Evolutionary conservation across 805 yeast species (phyloP).

Genomic region (Yarrowia bubula): DNA sequence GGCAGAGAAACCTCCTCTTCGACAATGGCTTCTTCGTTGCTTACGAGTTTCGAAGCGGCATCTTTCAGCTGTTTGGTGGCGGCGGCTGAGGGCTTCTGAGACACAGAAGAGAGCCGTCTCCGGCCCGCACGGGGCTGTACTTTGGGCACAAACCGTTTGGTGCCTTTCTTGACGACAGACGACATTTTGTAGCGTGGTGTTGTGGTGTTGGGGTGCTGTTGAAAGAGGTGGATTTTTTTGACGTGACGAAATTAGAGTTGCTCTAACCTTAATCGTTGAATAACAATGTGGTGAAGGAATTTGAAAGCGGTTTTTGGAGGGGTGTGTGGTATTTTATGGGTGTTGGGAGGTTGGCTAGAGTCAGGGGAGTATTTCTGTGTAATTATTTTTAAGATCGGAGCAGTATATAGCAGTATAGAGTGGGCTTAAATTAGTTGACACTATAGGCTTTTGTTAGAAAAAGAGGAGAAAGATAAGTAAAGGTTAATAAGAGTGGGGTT

Average conservation of each 20-base stretch:
- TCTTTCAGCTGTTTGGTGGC: slow-evolving; percentile 9
- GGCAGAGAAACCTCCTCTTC: slow-evolving; percentile 17
- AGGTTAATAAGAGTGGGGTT: too few relatives aligned
- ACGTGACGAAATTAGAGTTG: not conserved
- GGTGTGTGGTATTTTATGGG: not conserved
- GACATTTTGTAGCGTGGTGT: slow-evolving; percentile 11
- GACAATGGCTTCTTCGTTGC: slow-evolving; percentile 12
- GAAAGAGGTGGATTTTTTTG: not conserved
- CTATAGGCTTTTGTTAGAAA: too few relatives aligned
- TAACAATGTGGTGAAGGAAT: too few relatives aligned
- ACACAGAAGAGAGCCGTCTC: slow-evolving; percentile 3
- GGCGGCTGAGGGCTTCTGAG: slow-evolving; percentile 4
- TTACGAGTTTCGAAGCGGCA: not conserved
- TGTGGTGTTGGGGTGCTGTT: not conserved
- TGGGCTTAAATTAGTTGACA: too few relatives aligned
- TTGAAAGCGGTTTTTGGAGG: too few relatives aligned
- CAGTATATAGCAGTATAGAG: too few relatives aligned
- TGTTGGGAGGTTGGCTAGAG: not conserved
- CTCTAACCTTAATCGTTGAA: not conserved
- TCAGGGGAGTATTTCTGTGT: too few relatives aligned
- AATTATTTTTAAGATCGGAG: too few relatives aligned
- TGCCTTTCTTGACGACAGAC: slow-evolving; percentile 22
- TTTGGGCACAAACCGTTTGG: slow-evolving; percentile 20
- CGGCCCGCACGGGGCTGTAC: slow-evolving; percentile 16
- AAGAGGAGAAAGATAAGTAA: too few relatives aligned